Evolutionary conservation across 257 asterid species (phyloP).

Genomic region (Nemophila menziesii): DNA sequence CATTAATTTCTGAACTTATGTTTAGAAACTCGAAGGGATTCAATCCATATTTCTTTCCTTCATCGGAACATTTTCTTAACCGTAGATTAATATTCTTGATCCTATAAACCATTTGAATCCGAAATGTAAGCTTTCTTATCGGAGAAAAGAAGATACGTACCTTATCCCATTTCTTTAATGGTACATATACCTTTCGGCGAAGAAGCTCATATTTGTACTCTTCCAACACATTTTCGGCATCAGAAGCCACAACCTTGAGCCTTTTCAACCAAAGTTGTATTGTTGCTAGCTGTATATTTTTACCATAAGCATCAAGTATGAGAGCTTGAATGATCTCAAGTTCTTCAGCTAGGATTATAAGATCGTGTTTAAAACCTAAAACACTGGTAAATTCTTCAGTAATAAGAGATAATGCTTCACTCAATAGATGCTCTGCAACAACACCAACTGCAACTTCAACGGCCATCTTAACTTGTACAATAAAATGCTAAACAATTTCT

Average conservation of each 20-base stretch:
- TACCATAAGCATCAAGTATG: constrained; percentile 5
- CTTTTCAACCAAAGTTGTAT: constrained; percentile 11
- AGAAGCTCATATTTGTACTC: constrained; percentile 1
- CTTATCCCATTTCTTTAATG: neutral
- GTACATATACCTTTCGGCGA: neutral
- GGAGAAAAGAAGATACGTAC: neutral
- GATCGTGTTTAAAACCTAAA: constrained; percentile 1
- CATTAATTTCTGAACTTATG: too few species aligned
- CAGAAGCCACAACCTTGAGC: constrained; percentile 9
- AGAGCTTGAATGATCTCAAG: constrained; percentile 6
- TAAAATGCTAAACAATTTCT: too few species aligned
- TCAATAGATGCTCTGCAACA: too few species aligned
- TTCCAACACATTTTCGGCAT: too few species aligned
- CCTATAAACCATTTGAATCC: neutral
- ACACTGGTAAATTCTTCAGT: too few species aligned
- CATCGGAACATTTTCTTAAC: neutral
- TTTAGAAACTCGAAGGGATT: neutral
- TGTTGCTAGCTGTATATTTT: neutral
- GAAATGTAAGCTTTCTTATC: neutral
- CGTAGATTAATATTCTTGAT: neutral
- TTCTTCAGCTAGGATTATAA: neutral
- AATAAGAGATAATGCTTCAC: too few species aligned
- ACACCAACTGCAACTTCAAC: too few species aligned
- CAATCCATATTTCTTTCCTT: neutral
- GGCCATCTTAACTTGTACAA: too few species aligned